phyloP scores from a whole-genome alignment of 306 rosid genomes.

The Vicia sativa region DNA sequence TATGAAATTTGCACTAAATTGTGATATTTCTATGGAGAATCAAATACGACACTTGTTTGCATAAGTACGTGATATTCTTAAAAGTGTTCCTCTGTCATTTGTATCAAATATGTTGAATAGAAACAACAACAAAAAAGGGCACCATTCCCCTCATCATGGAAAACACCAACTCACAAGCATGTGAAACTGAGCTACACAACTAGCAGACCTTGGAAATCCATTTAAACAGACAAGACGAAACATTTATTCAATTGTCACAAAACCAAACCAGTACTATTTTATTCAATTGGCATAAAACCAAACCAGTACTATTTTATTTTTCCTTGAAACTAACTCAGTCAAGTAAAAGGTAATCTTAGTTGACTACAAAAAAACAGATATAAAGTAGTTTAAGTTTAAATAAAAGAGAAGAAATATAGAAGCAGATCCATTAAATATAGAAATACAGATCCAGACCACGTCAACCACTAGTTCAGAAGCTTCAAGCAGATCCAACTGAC shows the following conservation, averaged over 20 bases:
- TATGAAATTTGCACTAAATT: too few relatives aligned
- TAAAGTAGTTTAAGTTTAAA: conserved; percentile 24
- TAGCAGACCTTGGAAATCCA: not conserved
- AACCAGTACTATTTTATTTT: conserved; percentile 36
- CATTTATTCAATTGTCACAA: conserved; percentile 29
- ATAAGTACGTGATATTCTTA: too few relatives aligned
- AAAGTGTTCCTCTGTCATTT: too few relatives aligned
- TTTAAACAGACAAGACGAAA: conserved; percentile 35
- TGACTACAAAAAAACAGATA: conserved; percentile 33
- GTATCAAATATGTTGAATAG: too few relatives aligned
- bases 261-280: conserved; percentile 28
- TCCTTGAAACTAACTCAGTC: conserved; percentile 34
- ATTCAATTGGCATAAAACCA: conserved; percentile 30
- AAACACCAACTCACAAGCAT: not conserved
- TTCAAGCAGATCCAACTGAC: conserved; percentile 55
- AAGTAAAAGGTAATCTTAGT: conserved; percentile 31
- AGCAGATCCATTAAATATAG: too few relatives aligned
- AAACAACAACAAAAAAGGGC: too few relatives aligned
- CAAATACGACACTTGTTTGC: too few relatives aligned
- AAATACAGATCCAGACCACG: conserved; percentile 27
- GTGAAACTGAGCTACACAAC: not conserved
- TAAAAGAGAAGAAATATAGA: conserved; percentile 34
- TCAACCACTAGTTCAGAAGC: conserved; percentile 24
- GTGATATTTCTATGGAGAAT: too few relatives aligned
- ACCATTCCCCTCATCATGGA: too few relatives aligned